A percentile compares a stretch with the other conserved stretches of the same genome.
Evolutionary conservation across 495 filamentous ascomycete genomes (phyloP).

Genomic region (Filosporella fistucella): DNA sequence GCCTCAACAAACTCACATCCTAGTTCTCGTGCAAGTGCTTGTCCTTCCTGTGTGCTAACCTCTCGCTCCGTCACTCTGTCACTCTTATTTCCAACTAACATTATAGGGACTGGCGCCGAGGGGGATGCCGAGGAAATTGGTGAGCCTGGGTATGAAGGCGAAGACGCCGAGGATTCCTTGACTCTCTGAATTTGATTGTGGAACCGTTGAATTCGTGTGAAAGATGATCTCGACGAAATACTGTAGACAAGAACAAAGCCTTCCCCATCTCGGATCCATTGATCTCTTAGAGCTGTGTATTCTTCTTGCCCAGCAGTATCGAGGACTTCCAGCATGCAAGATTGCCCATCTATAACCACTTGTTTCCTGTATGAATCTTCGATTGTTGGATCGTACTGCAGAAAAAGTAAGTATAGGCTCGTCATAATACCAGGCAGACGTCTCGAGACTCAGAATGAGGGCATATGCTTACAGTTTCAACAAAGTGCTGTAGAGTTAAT

Average conservation of each 20-base stretch:
- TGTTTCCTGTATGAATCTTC: constrained; percentile 98
- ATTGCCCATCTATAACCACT: constrained; percentile 92
- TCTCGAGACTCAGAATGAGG: neutral
- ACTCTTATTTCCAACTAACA: constrained; percentile 98
- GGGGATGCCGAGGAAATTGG: constrained; percentile 46
- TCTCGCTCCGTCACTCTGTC: constrained; percentile 93
- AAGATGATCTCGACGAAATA: constrained; percentile 92
- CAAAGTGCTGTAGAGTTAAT: constrained; percentile 63
- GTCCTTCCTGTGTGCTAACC: constrained; percentile 94
- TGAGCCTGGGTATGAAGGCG: constrained; percentile 64
- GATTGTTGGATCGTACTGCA: constrained; percentile 87
- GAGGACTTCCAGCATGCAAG: constrained; percentile 97
- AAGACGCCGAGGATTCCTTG: constrained; percentile 85
- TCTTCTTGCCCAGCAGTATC: constrained; percentile 99
- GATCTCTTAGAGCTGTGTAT: constrained; percentile 93
- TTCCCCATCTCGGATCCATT: constrained; percentile 98
- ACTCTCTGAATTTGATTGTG: constrained; percentile 96
- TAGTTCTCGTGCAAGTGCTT: constrained; percentile 83
- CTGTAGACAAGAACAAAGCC: constrained; percentile 98
- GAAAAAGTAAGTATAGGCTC: constrained; percentile 12
- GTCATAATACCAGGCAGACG: neutral
- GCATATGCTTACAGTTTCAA: constrained; percentile 41
- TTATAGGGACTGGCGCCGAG: constrained; percentile 76
- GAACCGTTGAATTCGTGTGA: constrained; percentile 89
- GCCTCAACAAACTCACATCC: constrained; percentile 98